Conservation (phyloP, 75 land plant genomes). For the Isoetes taiwanensis region DNA sequence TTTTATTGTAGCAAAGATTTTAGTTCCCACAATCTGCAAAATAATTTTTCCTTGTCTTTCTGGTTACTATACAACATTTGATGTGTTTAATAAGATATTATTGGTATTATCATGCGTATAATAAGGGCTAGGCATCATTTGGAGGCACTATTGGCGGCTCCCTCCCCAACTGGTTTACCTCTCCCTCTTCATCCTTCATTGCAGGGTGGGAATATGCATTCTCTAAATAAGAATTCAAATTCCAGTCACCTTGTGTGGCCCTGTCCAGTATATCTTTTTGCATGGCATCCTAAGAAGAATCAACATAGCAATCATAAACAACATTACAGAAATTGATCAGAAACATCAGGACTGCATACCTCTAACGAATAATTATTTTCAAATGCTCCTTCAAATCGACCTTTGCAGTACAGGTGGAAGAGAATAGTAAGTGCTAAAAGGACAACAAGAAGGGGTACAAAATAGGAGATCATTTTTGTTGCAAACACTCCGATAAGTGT, state of each 20-base stretch:
- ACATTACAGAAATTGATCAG: too few relatives aligned
- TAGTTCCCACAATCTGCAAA: too few relatives aligned
- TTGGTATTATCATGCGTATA: too few relatives aligned
- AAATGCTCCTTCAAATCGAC: constrained; percentile 51
- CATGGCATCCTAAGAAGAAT: constrained; percentile 47
- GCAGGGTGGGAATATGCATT: constrained; percentile 40
- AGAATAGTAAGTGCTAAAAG: constrained; percentile 40
- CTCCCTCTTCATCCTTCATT: constrained; percentile 42
- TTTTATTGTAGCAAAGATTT: too few relatives aligned
- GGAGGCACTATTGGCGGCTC: too few relatives aligned
- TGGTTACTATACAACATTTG: too few relatives aligned
- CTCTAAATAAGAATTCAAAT: constrained; percentile 23
- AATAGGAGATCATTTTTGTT: constrained; percentile 28
- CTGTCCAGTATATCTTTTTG: constrained; percentile 42
- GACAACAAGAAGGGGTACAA: constrained; percentile 39
- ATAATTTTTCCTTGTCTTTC: too few relatives aligned
- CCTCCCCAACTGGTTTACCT: too few relatives aligned
- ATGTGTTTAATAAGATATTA: too few relatives aligned
- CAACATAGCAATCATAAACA: too few relatives aligned
- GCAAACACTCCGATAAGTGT: constrained; percentile 43
- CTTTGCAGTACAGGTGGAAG: constrained; percentile 53
- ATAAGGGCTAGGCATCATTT: too few relatives aligned
- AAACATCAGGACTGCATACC: constrained; percentile 28
- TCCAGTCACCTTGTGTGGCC: constrained; percentile 32
- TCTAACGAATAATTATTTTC: constrained; percentile 40